Evolutionary conservation across 805 yeast species (phyloP), one percentile per base, ranked within the genome.

Genomic region (Candida bentonensis): DNA sequence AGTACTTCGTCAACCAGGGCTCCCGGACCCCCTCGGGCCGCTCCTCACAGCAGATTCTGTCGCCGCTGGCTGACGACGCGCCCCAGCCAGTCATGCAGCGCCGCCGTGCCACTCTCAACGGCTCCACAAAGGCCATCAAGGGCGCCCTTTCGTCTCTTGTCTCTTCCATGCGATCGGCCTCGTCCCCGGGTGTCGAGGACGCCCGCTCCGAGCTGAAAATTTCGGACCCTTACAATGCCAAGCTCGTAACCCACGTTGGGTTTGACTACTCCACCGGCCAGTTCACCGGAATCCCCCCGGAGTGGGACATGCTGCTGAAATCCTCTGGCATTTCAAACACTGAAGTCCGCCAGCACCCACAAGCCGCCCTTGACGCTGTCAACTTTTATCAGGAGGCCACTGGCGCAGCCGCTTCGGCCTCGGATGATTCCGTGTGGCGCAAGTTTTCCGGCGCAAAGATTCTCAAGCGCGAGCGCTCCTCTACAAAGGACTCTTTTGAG

Each of bases 181-280:
- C 36, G 36, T 30, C 36, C 17, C 17, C 36, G 17, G 11, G 17
- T 17, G 36, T n/a, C 20, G 36, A 9, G 7, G 36, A 30, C 36
- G 20, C 42, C 4, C 26, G 25, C 21, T 34, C 34, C 25, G 41
- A 34, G 15, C 49, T 56, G 17, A 77, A 77, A 51, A 92, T 89
- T 42, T 83, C 95, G n/a, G 79, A 86, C 0, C 98, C 98, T 0
- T 86, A 81, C 60, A 86, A 85, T 55, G 82, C 92, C 15, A 79
- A 84, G 56, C 95, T 88, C 57, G 81, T 86, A 27, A 86, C 92
- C n/a, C 97, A 92, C 59, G 97, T 92, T 7, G 96, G 95, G 25
- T 79, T 82, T 47, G 94, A 89, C 59, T 67, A 76, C 11, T 77
- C 75, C 51, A 78, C 89, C 15, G 96, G 96, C 13, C 79, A 84